Evolutionary conservation across 495 filamentous ascomycete genomes (phyloP), one percentile per base, ranked within the genome.

Genomic region (Penicillium longicatenatum): DNA sequence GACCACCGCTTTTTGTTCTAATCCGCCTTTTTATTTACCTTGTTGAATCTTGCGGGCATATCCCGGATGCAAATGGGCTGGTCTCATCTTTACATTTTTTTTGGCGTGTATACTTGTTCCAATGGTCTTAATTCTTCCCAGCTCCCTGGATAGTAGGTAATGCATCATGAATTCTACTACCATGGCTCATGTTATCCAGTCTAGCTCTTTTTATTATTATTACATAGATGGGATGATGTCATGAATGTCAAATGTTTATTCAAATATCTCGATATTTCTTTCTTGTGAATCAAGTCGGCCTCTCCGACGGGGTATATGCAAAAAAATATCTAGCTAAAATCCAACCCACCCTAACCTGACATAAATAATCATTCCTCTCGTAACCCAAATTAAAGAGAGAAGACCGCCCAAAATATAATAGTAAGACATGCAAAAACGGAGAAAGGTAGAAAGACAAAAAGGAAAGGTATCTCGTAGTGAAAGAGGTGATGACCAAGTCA

Each of bases 31-130:
- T 51, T 21, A 16, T 9, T 12, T 35, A 37, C 48, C 30, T n/a
- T 45, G 31, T 29, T 26, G 33, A 55, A 22, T 30, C 24, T 53
- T 50, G 46, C 26, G 47, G 54, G 51, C 51, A 35, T 41, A 33
- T 58, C 54, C 31, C 44, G 47, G 46, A 55, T 59, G 46, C 55
- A 59, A 45, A 54, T 61, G 60, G 56, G 60, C 56, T 44, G 60
- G 60, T 52, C 56, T 59, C 60, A 62, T 58, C 44, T 19, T 49
- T 52, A 37, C 37, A 43, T 55, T 52, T 37, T 31, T 52, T 53
- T 55, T 35, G 52, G 39, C 41, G 52, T 58, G 33, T 50, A 57
- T 19, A 47, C 55, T 48, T 58, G 37, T 35, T 42, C 41, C 46
- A 55, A 57, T 57, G 39, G 50, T 52, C 35, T 42, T 52, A 39